Evolutionary conservation across 345 rosid genomes (phyloP), one percentile per base, ranked within the genome.

Genomic region (Sonneratia caseolaris): DNA sequence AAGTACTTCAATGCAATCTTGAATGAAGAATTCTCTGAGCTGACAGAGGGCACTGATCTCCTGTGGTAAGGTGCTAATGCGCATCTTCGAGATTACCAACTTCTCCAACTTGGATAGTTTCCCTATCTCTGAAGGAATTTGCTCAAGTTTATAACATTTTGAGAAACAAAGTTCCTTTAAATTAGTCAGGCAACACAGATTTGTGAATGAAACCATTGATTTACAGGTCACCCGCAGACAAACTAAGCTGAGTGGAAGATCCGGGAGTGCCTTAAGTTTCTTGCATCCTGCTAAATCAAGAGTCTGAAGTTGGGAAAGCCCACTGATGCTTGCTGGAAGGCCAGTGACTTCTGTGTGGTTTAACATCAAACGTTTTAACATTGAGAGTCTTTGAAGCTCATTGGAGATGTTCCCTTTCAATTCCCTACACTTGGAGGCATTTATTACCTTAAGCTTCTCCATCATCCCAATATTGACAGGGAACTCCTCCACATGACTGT

Each of bases 81-180:
- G 27, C 5, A 21, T 24, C 14, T 45, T 45, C 15, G 35, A 49
- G 56, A 69, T 43, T n/a, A 5, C 14, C 32, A 68, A 47, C 55
- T 40, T 68, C 71, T 68, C 55, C 53, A 68, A 47, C 22, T 69
- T 69, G 71, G 35, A n/a, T 47, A 69, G 14, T 51, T 69, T 69
- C 48, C 59, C 71, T 8, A 47, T 69, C 24, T 68, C 71, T 24
- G 22, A 7, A 2, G 71, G 71, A 68, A 68, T 19, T n/a, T 68
- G 53, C 18, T 19, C 37, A 14, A 68, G 71, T 8, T 68, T 68
- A 43, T 42, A 24, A 47, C 71, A 68, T 42, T 13, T 15, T n/a
- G 35, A 8, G 27, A 68, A 27, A 9, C 27, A 16, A 43, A 68
- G 42, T 10, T 38, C 70, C 55, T 7, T 47, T 19, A 68, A 47